A percentile compares a stretch with the other conserved stretches of the same genome.
phyloP scores from a whole-genome alignment of 768 basidiomycete genomes.

The Candolleomyces efflorescens region DNA sequence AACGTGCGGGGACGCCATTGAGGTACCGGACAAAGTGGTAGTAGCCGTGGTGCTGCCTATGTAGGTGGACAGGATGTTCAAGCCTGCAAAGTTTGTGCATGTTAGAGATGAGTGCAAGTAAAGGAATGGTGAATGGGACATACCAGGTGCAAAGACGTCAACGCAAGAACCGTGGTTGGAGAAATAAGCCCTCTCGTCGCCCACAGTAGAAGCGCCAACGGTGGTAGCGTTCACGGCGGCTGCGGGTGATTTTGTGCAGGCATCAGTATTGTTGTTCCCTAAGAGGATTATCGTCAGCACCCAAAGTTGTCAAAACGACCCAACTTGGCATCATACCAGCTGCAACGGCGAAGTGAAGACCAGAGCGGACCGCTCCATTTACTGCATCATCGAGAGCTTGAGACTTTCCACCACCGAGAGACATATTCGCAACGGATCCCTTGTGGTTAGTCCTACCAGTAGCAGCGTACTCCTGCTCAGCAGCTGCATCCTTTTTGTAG shows the following conservation, averaged over 20 bases:
- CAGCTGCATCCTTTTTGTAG: conserved; percentile 49
- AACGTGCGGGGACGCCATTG: conserved; percentile 93
- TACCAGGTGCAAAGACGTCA: conserved; percentile 87
- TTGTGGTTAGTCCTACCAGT: conserved; percentile 84
- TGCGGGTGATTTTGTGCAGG: conserved; percentile 92
- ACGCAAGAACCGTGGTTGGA: conserved; percentile 91
- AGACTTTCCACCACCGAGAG: conserved; percentile 93
- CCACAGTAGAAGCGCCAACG: conserved; percentile 86
- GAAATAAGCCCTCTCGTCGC: conserved; percentile 83
- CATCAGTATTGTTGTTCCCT: conserved; percentile 76
- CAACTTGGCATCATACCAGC: conserved; percentile 50
- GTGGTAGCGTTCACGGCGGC: conserved; percentile 86
- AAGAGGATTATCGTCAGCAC: not conserved
- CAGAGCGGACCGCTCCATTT: conserved; percentile 74
- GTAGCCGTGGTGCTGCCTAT: conserved; percentile 57
- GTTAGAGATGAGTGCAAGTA: not conserved
- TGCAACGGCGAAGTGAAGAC: conserved; percentile 96
- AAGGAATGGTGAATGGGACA: conserved; percentile 8
- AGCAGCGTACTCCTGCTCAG: conserved; percentile 59
- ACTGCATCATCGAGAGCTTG: conserved; percentile 80
- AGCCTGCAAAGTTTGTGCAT: conserved; percentile 34
- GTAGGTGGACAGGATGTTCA: conserved; percentile 90
- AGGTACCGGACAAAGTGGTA: conserved; percentile 83
- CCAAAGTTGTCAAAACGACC: conserved; percentile 8
- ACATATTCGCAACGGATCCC: conserved; percentile 97